phyloP scores from a whole-genome alignment of 1,284 basidiomycete species.

The Mycena citricolor region DNA sequence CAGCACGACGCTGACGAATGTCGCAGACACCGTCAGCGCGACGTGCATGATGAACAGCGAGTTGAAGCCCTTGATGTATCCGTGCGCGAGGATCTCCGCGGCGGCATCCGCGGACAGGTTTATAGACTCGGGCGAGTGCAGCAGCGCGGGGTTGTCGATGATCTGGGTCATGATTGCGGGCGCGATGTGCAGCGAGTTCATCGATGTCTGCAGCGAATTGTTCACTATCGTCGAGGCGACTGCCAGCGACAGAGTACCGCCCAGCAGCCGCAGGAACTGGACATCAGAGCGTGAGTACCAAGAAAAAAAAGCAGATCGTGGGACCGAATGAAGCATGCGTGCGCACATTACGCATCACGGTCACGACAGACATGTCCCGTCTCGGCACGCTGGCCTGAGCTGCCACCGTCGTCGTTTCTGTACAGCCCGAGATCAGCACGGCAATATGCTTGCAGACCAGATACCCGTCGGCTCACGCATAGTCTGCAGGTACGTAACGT shows the following conservation, averaged over 20 bases:
- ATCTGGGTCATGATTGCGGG: conserved; percentile 38
- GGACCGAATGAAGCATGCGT: too few relatives aligned
- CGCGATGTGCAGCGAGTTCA: conserved; percentile 32
- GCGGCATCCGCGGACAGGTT: conserved; percentile 41
- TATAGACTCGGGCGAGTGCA: conserved; percentile 34
- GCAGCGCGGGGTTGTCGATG: conserved; percentile 49
- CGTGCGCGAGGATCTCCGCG: conserved; percentile 43
- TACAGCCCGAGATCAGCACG: not conserved
- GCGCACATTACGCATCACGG: conserved; percentile 62
- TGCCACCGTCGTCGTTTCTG: conserved; percentile 61
- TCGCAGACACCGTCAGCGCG: conserved; percentile 43
- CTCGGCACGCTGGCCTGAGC: conserved; percentile 68
- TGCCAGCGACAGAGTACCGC: conserved; percentile 63
- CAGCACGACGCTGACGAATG: conserved; percentile 51
- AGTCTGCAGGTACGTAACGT: conserved; percentile 44
- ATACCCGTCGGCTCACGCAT: conserved; percentile 31
- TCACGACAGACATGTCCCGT: conserved; percentile 71
- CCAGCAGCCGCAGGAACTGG: conserved; percentile 64
- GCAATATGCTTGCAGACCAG: too few relatives aligned
- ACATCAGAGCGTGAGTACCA: not conserved
- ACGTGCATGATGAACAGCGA: conserved; percentile 60
- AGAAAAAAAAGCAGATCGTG: not conserved
- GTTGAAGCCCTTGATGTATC: conserved; percentile 58
- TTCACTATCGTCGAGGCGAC: conserved; percentile 59
- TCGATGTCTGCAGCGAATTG: conserved; percentile 17